A percentile compares a stretch with the other conserved stretches of the same genome.
These are phyloP conservation scores for Sclerotinia subarctica DNA, from an alignment of 2,329 filamentous ascomycete genomes.

Conservation along the genomic window DNA sequence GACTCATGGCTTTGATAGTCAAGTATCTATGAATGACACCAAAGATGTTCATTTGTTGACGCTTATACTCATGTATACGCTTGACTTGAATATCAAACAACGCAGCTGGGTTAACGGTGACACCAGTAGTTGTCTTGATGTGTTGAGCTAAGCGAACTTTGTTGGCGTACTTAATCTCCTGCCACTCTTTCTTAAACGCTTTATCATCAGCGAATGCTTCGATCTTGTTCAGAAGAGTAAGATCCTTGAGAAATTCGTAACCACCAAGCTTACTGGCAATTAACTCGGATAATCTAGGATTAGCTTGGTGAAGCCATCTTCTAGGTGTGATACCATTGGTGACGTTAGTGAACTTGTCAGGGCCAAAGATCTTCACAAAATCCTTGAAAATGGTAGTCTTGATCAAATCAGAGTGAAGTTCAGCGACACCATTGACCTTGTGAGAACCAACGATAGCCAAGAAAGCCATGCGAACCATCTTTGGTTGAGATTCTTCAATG, in stretches of 20 bases:
- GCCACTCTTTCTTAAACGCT: conserved; percentile 89
- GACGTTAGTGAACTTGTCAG: conserved; percentile 97
- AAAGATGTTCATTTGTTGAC: conserved; percentile 98
- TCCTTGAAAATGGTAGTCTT: conserved; percentile 99
- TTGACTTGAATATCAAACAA: conserved; percentile 98
- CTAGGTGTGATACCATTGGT: conserved; percentile 97
- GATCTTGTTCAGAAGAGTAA: conserved; percentile 81
- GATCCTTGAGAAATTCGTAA: conserved; percentile 81
- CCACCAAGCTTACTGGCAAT: conserved; percentile 87
- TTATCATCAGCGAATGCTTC: conserved; percentile 83
- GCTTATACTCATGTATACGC: conserved; percentile 99
- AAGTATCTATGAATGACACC: conserved; percentile 95
- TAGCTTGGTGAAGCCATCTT: conserved; percentile 96
- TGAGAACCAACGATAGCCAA: conserved; percentile 95
- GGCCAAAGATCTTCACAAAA: conserved; percentile 91
- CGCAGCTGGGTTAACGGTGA: conserved; percentile 80
- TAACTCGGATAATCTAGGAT: conserved; percentile 84
- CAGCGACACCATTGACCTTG: conserved; percentile 98
- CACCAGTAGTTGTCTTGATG: conserved; percentile 77
- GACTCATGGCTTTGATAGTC: conserved; percentile 77
- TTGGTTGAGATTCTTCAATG: conserved; percentile 92
- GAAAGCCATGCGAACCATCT: conserved; percentile 98
- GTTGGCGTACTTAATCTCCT: conserved; percentile 94
- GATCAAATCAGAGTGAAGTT: conserved; percentile 95
- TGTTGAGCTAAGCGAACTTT: conserved; percentile 89